Base-by-base conservation (phyloP, 2,329 filamentous ascomycete genomes). In the Colletotrichum eremochloae region DNA sequence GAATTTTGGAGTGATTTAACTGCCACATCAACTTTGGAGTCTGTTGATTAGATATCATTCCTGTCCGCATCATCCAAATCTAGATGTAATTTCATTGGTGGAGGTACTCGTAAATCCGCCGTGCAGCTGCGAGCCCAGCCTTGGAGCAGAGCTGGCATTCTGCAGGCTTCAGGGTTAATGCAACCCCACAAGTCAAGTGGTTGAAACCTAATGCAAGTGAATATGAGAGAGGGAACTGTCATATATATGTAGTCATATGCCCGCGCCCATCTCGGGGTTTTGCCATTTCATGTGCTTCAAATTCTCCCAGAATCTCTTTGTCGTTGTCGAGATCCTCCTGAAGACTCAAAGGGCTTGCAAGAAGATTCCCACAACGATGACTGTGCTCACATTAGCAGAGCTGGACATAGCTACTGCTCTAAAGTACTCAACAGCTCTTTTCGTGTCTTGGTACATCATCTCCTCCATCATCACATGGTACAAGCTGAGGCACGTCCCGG, bases 391-490 rank as follows among this genome's bases (percentile, higher is more conserved):
- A 57, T 57, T 57, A 40, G 24, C 20, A 6, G 7, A 57, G 33
- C 20, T 57, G 55, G 31, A 57, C 36, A 57, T 20, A 24, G 33
- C 20, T 9, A 57, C 55, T 57, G 33, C 9, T 33, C 55, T 57
- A 18, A 57, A 57, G 33, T 57, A 24, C 24, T 57, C 33, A 40
- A 33, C 55, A 38, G 33, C 50, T 33, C 8, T 56, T 46, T 38
- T 62, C 36, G 18, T 77, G 77, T 75, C 74, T 66, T 62, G 44
- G 31, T 62, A 62, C 0, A 40, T 61, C 4, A 11, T 74, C 31
- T 77, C 77, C 14, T 76, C 72, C 11, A 75, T 75, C 46, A 68
- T 63, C 5, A 75, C 42, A 48, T 62, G 58, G 58, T 24, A 48
- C 31, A 33, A 38, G 42, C 58, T 62, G 15, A 33, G 58, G 20